Percentiles rank a stretch among this genome's conserved stretches.
Evolutionary conservation across 176 grass and related monocot genomes (phyloP).

Genomic region (Carex cristatella): DNA sequence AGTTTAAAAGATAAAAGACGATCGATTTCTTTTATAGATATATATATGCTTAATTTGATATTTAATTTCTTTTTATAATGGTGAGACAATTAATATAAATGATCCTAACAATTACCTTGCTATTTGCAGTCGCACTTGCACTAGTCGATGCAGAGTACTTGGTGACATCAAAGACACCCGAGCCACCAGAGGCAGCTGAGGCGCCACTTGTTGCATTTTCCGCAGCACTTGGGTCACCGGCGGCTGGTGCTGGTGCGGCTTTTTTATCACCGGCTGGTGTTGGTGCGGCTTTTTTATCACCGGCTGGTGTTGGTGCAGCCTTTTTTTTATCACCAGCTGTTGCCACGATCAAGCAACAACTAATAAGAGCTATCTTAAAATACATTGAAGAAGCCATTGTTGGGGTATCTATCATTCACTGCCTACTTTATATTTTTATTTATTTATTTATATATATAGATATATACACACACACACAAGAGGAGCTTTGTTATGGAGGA

Average conservation of each 20-base stretch:
- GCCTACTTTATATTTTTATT: background rate
- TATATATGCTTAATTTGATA: too few species aligned
- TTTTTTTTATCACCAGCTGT: background rate
- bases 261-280: background rate
- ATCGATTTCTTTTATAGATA: too few species aligned
- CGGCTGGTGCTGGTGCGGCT: background rate
- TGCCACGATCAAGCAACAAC: background rate
- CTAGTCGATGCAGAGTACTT: conserved; percentile 11
- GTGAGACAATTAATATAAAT: background rate
- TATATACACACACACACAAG: background rate
- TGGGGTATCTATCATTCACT: background rate
- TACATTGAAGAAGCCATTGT: conserved; percentile 3
- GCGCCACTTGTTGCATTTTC: too few species aligned
- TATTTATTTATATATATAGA: background rate
- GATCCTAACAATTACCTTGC: conserved; percentile 10
- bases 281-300: background rate
- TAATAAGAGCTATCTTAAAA: background rate
- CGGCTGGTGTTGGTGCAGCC: too few species aligned
- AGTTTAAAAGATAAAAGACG: background rate
- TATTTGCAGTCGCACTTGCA: conserved; percentile 14
- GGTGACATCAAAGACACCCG: conserved; percentile 25
- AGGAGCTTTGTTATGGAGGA: background rate
- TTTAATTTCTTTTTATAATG: too few species aligned
- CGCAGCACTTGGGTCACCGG: background rate
- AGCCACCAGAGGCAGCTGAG: background rate